Percentiles rank a stretch among this genome's conserved stretches.
Evolutionary conservation across 2,329 filamentous ascomycete genomes (phyloP).

Genomic region (Hypoxylon sp.): DNA sequence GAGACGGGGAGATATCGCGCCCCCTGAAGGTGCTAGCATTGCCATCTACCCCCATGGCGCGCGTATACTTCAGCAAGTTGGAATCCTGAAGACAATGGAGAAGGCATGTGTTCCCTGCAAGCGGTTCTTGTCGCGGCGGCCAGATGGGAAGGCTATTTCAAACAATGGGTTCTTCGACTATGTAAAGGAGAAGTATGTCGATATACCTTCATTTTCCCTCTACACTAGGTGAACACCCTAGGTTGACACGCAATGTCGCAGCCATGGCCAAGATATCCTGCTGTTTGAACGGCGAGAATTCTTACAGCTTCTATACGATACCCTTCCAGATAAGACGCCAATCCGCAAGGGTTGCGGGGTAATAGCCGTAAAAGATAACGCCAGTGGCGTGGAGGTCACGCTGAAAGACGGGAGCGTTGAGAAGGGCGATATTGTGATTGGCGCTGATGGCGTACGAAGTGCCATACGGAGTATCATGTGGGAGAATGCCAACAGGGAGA

Average conservation of each 20-base stretch:
- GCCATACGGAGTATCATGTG: slow-evolving; percentile 44
- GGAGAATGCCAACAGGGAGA: slow-evolving; percentile 37
- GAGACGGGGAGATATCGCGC: slow-evolving; percentile 14
- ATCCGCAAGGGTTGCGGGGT: slow-evolving; percentile 9
- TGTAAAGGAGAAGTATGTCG: slow-evolving; percentile 2
- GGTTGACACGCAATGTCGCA: background rate
- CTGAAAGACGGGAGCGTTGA: slow-evolving; percentile 30
- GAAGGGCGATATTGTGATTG: slow-evolving; percentile 36
- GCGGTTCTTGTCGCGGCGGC: background rate
- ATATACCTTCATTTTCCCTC: background rate
- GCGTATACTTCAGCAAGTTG: slow-evolving; percentile 33
- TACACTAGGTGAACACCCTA: background rate
- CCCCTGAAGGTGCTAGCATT: slow-evolving; percentile 32
- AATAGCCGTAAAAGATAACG: slow-evolving; percentile 9
- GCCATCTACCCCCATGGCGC: slow-evolving; percentile 29
- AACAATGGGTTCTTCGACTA: background rate
- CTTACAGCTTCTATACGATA: slow-evolving; percentile 21
- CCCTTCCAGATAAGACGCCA: slow-evolving; percentile 15
- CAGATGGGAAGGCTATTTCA: slow-evolving; percentile 7
- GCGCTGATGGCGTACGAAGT: slow-evolving; percentile 38
- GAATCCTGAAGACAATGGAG: slow-evolving; percentile 8
- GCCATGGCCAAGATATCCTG: slow-evolving; percentile 13
- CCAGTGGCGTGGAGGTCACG: slow-evolving; percentile 22
- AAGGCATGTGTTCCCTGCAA: background rate
- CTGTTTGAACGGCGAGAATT: slow-evolving; percentile 23